Conservation (phyloP, 140 eudicot species). For the Bidens hawaiensis region DNA sequence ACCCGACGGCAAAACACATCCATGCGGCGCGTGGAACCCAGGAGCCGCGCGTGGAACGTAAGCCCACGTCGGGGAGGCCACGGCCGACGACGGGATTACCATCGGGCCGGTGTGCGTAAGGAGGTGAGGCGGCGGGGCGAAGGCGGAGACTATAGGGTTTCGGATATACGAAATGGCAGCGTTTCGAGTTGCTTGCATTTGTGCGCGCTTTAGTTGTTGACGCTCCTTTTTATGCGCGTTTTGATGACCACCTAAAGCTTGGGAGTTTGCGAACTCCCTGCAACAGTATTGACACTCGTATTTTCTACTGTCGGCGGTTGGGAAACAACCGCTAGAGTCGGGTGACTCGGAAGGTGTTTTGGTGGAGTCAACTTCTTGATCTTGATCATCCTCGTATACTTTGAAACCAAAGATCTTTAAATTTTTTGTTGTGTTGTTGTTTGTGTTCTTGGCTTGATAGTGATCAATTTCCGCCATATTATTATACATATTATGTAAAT, state of each 20-base stretch:
- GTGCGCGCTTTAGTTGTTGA: constrained; percentile 80
- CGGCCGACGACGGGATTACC: constrained; percentile 39
- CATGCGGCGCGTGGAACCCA: constrained; percentile 76
- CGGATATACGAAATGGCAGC: constrained; percentile 51
- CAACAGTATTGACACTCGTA: constrained; percentile 91
- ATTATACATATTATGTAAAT: constrained; percentile 20
- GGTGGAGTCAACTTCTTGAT: constrained; percentile 52
- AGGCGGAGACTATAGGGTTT: constrained; percentile 54
- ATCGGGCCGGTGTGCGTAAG: constrained; percentile 51
- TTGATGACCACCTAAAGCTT: constrained; percentile 89
- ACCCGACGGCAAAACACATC: constrained; percentile 48
- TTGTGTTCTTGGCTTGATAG: constrained; percentile 42
- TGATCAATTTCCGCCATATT: constrained; percentile 60
- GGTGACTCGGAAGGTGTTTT: constrained; percentile 45
- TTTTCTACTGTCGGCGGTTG: constrained; percentile 67
- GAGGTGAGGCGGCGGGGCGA: constrained; percentile 82
- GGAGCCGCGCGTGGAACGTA: constrained; percentile 82
- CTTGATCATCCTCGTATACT: constrained; percentile 59
- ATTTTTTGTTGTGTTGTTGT: constrained; percentile 34
- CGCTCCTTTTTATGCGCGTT: constrained; percentile 92
- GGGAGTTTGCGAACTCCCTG: constrained; percentile 91
- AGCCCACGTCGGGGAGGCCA: constrained; percentile 61
- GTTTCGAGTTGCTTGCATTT: constrained; percentile 86
- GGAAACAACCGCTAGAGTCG: constrained; percentile 50
- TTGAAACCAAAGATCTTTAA: constrained; percentile 81